Evolutionary conservation across 2,329 filamentous ascomycete species (phyloP), one percentile per base, ranked within the genome.

Genomic region (Nemania sp.): DNA sequence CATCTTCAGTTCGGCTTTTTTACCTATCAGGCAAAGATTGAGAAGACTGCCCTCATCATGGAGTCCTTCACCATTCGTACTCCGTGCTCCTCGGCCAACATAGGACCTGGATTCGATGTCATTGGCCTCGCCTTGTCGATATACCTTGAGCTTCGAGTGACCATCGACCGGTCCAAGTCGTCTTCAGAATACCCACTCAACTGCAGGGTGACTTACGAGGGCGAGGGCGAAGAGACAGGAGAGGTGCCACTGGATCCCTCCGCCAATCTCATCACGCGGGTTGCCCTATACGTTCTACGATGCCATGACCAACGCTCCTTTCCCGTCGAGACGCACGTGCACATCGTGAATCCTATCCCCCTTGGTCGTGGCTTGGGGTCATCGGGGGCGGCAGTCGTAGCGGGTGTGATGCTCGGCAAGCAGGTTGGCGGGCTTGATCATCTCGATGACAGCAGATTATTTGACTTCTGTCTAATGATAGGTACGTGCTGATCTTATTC

Each of bases 381-480:
- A 36, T 97, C 92, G 0, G 94, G 93, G 24, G 92, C 94, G 4
- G 94, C 94, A 7, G 93, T 97, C 15, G 94, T 97, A 6, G 94
- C 91, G 0, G 94, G 94, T 61, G 93, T 97, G n/a, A 84, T 91
- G 72, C 80, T 99, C 40, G 94, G 88, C 34, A 96, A 94, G 75
- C 88, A 95, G 71, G 89, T 94, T 41, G 93, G 92, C 31, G 81
- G 87, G 26, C 80, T 99, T 57, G 79, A 86, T 39, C 77, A 81
- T 34, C 77, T 99, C 59, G 84, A 83, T 54, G 86, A 90, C 66
- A 88, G 90, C 61, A 82, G 94, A 33, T 82, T 99, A 70, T 86
- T 99, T 65, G 94, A 99, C 74, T 99, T 91, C 72, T 96, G 91
- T 69, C 79, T 99, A 62, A 99, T 99, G 94, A 96, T 97, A 73